Conservation (phyloP, 1,284 basidiomycete species). For the Cystobasidium pallidum region DNA sequence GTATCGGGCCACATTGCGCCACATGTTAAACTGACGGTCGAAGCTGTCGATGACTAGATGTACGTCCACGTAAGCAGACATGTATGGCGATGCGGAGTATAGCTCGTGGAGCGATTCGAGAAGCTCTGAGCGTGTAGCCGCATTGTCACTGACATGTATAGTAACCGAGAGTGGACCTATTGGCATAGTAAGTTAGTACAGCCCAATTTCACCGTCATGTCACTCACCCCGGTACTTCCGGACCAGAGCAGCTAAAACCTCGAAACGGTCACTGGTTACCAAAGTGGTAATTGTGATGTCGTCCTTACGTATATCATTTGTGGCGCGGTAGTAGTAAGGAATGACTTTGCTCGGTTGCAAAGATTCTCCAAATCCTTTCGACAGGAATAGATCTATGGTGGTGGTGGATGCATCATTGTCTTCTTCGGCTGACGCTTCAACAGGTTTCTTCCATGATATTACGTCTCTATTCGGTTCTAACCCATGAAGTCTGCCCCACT, state of each 20-base stretch:
- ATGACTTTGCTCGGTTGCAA: slow-evolving; percentile 68
- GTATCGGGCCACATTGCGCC: slow-evolving; percentile 78
- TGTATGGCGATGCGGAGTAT: slow-evolving; percentile 67
- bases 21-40: slow-evolving; percentile 79
- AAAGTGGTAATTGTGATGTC: slow-evolving; percentile 82
- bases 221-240: slow-evolving; percentile 69
- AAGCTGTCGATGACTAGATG: slow-evolving; percentile 82
- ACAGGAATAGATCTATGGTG: slow-evolving; percentile 52
- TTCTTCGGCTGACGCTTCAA: neutral
- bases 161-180: slow-evolving; percentile 79
- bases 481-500: slow-evolving; percentile 45
- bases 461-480: slow-evolving; percentile 51
- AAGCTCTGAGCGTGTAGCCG: slow-evolving; percentile 54
- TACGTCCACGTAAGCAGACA: slow-evolving; percentile 74
- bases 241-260: slow-evolving; percentile 69
- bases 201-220: neutral
- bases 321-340: slow-evolving; percentile 75
- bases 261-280: slow-evolving; percentile 75
- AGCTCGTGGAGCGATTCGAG: slow-evolving; percentile 67
- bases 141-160: slow-evolving; percentile 65
- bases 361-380: slow-evolving; percentile 50
- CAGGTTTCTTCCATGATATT: slow-evolving; percentile 50
- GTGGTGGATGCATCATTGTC: neutral
- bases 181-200: neutral
- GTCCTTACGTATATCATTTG: slow-evolving; percentile 50